A percentile compares a stretch with the other conserved stretches of the same genome.
phyloP scores from a whole-genome alignment of 495 filamentous ascomycete genomes.

The Penicillium ucsense region DNA sequence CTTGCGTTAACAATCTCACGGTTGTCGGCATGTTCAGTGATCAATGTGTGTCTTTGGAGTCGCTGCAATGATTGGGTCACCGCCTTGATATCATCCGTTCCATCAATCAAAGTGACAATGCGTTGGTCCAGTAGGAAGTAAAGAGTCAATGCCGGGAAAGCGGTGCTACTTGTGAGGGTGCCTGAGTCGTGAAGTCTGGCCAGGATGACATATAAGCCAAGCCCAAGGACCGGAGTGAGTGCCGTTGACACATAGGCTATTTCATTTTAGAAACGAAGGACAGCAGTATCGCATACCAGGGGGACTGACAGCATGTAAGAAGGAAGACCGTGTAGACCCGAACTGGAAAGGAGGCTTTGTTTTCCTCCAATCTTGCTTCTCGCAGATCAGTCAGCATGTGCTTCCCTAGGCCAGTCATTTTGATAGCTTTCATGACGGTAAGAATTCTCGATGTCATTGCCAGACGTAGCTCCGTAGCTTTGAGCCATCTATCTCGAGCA shows the following conservation, averaged over 20 bases:
- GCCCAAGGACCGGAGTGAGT: conserved; percentile 14
- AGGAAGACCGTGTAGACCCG: conserved; percentile 7
- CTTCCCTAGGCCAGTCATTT: conserved; percentile 47
- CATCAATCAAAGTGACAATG: conserved; percentile 9
- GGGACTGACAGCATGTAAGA: conserved; percentile 9
- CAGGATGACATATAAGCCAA: conserved; percentile 13
- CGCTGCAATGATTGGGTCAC: conserved; percentile 18
- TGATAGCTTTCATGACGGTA: conserved; percentile 46
- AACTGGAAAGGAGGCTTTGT: conserved; percentile 6
- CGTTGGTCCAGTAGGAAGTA: conserved; percentile 14
- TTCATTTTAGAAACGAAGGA: neutral
- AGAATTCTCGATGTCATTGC: conserved; percentile 40
- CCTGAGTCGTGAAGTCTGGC: conserved; percentile 6
- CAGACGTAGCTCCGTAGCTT: conserved; percentile 43
- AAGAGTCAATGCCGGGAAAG: conserved; percentile 17
- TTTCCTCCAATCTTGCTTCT: conserved; percentile 11
- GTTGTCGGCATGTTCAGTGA: conserved; percentile 8
- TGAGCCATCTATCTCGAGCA: conserved; percentile 34
- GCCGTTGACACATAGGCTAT: conserved; percentile 12
- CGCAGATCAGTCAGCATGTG: conserved; percentile 25
- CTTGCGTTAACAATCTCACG: conserved; percentile 1
- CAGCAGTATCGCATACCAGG: neutral
- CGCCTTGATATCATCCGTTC: conserved; percentile 12
- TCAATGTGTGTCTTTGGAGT: conserved; percentile 14
- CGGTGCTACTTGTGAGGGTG: conserved; percentile 14